These are phyloP conservation scores for Rhizophagus clarus DNA, from an alignment of 192 early-diverging fungal genomes.

Conservation along the genomic window DNA sequence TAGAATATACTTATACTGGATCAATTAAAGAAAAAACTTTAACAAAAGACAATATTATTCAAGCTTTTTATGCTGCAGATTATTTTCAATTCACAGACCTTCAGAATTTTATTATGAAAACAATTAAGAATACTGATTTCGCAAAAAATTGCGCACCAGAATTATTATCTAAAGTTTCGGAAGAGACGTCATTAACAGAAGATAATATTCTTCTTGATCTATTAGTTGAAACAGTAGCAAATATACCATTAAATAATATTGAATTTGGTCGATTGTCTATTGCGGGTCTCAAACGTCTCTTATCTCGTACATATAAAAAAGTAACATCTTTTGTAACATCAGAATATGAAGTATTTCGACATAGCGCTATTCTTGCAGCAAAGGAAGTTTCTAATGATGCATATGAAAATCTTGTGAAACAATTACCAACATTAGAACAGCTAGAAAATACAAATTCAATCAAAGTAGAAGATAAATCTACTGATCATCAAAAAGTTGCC, in stretches of 20 bases:
- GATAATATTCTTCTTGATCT: neutral
- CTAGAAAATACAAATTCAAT: too few species aligned
- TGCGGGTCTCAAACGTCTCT: neutral
- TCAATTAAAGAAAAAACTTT: neutral
- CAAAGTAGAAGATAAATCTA: neutral
- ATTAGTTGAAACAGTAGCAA: neutral
- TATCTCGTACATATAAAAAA: neutral
- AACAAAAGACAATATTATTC: constrained; percentile 9
- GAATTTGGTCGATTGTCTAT: neutral
- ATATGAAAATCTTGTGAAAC: neutral
- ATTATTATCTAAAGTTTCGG: neutral
- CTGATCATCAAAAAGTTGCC: neutral
- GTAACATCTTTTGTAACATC: neutral
- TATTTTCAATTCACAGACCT: constrained; percentile 15
- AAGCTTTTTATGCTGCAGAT: constrained; percentile 25
- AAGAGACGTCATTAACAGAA: neutral
- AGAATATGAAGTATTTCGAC: constrained; percentile 21
- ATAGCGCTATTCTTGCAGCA: neutral
- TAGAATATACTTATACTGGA: constrained; percentile 24
- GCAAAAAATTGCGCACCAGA: neutral
- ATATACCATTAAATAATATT: neutral
- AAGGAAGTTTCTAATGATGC: neutral
- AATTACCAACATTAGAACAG: neutral
- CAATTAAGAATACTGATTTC: neutral
- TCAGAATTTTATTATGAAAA: constrained; percentile 1